A percentile compares a stretch with the other conserved stretches of the same genome.
phyloP scores from a whole-genome alignment of 805 yeast genomes.

The Pichia insulana region DNA sequence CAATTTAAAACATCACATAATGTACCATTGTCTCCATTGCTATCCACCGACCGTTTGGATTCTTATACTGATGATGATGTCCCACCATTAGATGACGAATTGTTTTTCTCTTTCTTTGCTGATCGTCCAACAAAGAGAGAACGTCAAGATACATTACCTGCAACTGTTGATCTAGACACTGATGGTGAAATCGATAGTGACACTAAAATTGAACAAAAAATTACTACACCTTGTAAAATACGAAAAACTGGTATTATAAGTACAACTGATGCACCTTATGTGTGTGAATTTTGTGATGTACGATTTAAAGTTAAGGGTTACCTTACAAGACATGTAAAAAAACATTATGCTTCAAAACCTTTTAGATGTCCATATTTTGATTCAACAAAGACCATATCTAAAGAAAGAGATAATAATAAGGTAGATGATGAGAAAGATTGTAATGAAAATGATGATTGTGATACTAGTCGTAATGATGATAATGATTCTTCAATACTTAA shows the following conservation, averaged over 20 bases:
- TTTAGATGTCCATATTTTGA: constrained; percentile 45
- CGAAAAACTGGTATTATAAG: neutral
- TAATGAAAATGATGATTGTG: neutral
- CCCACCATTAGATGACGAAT: too few species aligned
- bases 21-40: too few species aligned
- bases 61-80: neutral
- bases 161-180: neutral
- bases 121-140: too few species aligned
- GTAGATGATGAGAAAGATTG: too few species aligned
- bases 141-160: neutral
- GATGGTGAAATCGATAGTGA: neutral
- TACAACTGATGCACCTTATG: constrained; percentile 18
- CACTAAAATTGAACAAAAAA: neutral
- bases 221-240: neutral
- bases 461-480: neutral
- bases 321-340: constrained; percentile 46
- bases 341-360: constrained; percentile 43
- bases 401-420: too few species aligned
- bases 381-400: constrained; percentile 1
- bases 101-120: too few species aligned
- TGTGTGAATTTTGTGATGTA: constrained; percentile 42
- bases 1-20: too few species aligned
- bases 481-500: neutral
- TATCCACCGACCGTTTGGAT: too few species aligned
- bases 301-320: constrained; percentile 44